Conservation (phyloP, 306 rosid genomes). For the Hippophae gyantsensis region DNA sequence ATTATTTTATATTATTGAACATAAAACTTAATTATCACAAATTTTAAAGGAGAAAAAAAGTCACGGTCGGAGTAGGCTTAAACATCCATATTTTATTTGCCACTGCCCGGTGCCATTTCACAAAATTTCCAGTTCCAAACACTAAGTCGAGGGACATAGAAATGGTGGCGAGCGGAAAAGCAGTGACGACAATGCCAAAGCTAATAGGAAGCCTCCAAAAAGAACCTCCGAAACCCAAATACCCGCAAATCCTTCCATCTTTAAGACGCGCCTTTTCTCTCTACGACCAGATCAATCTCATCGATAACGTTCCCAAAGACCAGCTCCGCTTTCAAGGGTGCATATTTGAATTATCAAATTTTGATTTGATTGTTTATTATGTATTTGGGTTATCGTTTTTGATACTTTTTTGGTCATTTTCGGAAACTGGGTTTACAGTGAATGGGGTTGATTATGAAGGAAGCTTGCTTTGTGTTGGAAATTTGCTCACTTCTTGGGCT, state of each 20-base stretch:
- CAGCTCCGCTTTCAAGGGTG: slow-evolving; percentile 81
- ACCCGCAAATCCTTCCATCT: slow-evolving; percentile 47
- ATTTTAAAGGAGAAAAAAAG: too few relatives aligned
- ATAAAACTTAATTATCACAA: too few relatives aligned
- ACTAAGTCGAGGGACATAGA: not conserved
- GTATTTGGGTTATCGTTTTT: not conserved
- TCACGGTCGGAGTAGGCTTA: too few relatives aligned
- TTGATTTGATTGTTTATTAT: not conserved
- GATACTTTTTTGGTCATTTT: not conserved
- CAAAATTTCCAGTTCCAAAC: too few relatives aligned
- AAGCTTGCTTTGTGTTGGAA: slow-evolving; percentile 83
- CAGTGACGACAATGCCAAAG: slow-evolving; percentile 56
- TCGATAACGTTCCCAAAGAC: slow-evolving; percentile 72
- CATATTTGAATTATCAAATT: not conserved
- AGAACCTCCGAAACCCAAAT: slow-evolving; percentile 35
- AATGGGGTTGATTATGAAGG: slow-evolving; percentile 81
- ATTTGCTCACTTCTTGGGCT: slow-evolving; percentile 78
- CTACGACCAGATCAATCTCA: slow-evolving; percentile 95
- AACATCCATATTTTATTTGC: too few relatives aligned
- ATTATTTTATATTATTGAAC: too few relatives aligned
- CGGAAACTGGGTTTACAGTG: slow-evolving; percentile 67
- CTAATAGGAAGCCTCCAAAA: slow-evolving; percentile 65
- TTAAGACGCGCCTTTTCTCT: slow-evolving; percentile 84
- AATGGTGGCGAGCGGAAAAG: slow-evolving; percentile 54
- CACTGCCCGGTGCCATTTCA: too few relatives aligned